phyloP scores from a whole-genome alignment of 202 grass and related monocot genomes.

The Dendrocalamus latiflorus region DNA sequence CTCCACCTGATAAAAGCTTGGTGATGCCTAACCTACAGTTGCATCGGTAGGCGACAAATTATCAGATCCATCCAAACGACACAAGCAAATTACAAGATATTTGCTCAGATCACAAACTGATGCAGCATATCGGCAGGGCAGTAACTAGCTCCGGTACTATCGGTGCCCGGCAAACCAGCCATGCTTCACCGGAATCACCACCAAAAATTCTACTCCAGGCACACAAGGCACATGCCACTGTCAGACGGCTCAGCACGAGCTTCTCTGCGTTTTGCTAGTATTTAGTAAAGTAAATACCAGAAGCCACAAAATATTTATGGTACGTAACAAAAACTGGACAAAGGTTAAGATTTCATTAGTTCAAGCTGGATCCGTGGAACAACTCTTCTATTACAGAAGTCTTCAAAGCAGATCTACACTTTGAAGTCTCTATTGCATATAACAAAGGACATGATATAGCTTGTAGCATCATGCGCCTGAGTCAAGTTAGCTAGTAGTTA shows the following conservation, averaged over 20 bases:
- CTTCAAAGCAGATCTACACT: slow-evolving; percentile 21
- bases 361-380: slow-evolving; percentile 10
- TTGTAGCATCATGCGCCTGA: slow-evolving; percentile 9
- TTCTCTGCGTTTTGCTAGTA: neutral
- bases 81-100: no score
- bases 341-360: slow-evolving; percentile 20
- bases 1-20: no score
- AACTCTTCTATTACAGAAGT: slow-evolving; percentile 27
- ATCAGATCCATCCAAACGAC: no score
- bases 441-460: slow-evolving; percentile 19
- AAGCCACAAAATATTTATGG: neutral
- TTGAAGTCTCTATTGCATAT: slow-evolving; percentile 19
- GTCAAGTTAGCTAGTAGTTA: slow-evolving; percentile 47
- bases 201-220: neutral
- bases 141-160: no score
- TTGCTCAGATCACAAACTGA: no score
- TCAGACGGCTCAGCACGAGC: neutral
- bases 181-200: neutral
- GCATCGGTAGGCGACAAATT: no score
- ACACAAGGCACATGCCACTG: neutral
- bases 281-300: neutral
- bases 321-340: neutral
- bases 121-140: no score
- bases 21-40: no score
- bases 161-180: neutral